Base-by-base conservation (phyloP, 2,329 filamentous ascomycete species). In the Biscogniauxia marginata region DNA sequence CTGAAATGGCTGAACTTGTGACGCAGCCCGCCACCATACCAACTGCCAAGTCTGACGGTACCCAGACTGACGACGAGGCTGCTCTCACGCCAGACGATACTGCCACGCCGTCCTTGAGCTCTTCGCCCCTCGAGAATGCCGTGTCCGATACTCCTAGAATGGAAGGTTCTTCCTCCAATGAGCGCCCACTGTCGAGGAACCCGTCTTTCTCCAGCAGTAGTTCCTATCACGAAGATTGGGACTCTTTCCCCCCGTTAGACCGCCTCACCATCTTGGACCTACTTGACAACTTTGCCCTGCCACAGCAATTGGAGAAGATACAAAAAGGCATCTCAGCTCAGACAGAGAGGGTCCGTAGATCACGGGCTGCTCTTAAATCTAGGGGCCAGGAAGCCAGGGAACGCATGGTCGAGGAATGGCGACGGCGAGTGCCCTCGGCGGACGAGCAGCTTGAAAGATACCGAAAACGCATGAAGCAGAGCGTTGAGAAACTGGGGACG, bases 381-480 rank as follows among this genome's bases (percentile, higher is more conserved):
- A 87, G 84, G 62, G 88, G 92, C 50, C 81, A 88, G 67, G 84
- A 85, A 65, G 93, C 93, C n/a, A 90, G 88, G 68, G 88, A 96
- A 63, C 88, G 90, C 58, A 91, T 98, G 69, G 88, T 98, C 21
- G 93, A 96, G 64, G 91, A 98, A 77, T 96, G 91, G 91, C 86
- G 91, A 56, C 88, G 90, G 53, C 85, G 93, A 43, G 85, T 96
- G 8, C 92, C 92, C 2, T 87, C 90, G 3, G 89, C 93, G 18
- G 93, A 96, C 61, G 93, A 98, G 73, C 92, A 96, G 76, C 83
- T 98, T 55, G 91, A 96, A 46, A 91, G 91, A 66, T 98, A 98
- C 74, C 84, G 88, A 65, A 89, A 86, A 72, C 90, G 90, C 57
- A 95, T 98, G 91, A 88, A 88, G 63, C 82, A 84, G 50, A 91